Evolutionary conservation across 257 asterid species (phyloP), one percentile per base, ranked within the genome.

Genomic region (Salvia miltiorrhiza): DNA sequence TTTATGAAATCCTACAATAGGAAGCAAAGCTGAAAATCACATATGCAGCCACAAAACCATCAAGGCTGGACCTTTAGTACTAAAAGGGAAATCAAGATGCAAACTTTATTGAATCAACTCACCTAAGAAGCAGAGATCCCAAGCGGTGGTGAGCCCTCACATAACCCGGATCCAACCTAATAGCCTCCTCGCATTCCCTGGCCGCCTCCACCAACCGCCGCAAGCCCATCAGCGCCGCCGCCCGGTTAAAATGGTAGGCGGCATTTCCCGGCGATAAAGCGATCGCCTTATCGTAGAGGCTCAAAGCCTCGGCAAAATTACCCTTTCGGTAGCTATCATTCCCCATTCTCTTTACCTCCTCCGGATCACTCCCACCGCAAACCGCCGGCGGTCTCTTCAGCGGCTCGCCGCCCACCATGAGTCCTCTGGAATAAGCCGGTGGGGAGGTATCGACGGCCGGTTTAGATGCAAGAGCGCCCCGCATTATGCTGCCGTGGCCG

Each of bases 101-200:
- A 9, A 62, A 54, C 58, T 66, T 50, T 48, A 41, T 43, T 9
- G 57, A 70, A 33, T 30, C 40, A 59, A 82, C 86, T 87, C 85
- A 93, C 98, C 97, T 85, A 74, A 88, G 79, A 75, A 87, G 79
- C 75, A 93, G 70, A 67, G 92, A 84, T 73, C 96, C 99, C 71
- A 93, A 79, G 0, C 99, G 96, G 59, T 85, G 95, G 78, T 90
- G 97, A 4, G 97, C 99, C 78, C 86, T 78, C 20, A 77, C 85
- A 58, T 93, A 93, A 16, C 84, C 80, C 8, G 96, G 99, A 86
- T 93, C 95, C 89, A 90, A 77, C 79, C 81, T 78, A 75, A 93
- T 81, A 11, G 99, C 97, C 81, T 87, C 96, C 63, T 86, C 96
- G 58, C 93, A 93, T 73, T 90, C 99, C 77, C 75, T 77, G 59